Conservation (phyloP, 108 stramenopile species). For the Pseudonitzschia pungens region DNA sequence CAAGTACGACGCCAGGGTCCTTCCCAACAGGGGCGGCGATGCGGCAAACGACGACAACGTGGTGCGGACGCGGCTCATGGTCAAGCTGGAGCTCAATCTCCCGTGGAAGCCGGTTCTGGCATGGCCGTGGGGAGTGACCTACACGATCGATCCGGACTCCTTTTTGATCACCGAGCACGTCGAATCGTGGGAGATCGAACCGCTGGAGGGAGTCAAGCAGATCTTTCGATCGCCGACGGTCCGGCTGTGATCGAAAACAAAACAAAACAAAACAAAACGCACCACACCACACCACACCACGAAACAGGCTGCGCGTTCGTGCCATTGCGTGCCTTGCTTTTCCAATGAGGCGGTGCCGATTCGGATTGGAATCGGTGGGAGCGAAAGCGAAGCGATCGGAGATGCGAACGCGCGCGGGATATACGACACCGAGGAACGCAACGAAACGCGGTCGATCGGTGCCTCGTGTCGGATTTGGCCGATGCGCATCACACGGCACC, state of each 20-base stretch:
- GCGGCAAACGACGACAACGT: conserved; percentile 3
- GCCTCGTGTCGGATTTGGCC: too few species aligned
- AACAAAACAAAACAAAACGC: neutral
- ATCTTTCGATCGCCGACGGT: conserved; percentile 75
- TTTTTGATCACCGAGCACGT: conserved; percentile 65
- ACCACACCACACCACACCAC: too few species aligned
- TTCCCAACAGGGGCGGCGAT: conserved; percentile 44
- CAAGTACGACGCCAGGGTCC: conserved; percentile 67
- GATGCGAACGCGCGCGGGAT: too few species aligned
- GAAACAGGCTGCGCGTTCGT: too few species aligned
- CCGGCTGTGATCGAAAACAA: conserved; percentile 11
- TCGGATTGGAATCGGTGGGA: too few species aligned
- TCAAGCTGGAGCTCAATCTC: conserved; percentile 82
- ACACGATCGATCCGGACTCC: conserved; percentile 68
- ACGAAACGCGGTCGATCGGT: too few species aligned
- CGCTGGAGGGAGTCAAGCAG: conserved; percentile 80
- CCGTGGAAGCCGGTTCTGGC: conserved; percentile 93
- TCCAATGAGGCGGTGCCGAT: too few species aligned
- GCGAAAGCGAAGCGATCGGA: too few species aligned
- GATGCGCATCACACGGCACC: too few species aligned
- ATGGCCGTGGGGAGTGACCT: conserved; percentile 75
- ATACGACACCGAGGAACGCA: too few species aligned
- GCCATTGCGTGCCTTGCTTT: too few species aligned
- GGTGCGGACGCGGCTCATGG: conserved; percentile 59
- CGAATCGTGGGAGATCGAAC: conserved; percentile 83